phyloP scores from a whole-genome alignment of 1,284 basidiomycete species.

The Fomitopsis palustris region DNA sequence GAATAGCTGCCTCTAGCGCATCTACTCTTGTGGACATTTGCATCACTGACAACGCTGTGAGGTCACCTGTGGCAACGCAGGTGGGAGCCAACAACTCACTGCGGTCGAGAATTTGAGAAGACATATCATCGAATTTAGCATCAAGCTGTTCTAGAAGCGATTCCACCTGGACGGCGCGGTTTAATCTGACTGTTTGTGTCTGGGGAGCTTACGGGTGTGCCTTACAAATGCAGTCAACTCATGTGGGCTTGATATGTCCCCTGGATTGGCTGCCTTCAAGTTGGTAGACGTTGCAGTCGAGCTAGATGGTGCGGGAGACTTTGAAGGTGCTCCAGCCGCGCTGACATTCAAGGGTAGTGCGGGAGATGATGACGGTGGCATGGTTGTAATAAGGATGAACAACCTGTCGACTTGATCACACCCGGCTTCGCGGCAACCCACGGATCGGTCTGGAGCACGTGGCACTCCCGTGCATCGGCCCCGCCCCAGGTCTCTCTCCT shows the following conservation, averaged over 20 bases:
- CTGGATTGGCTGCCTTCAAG: constrained; percentile 16
- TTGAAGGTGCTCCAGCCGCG: constrained; percentile 17
- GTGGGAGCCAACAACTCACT: constrained; percentile 45
- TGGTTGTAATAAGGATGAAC: background rate
- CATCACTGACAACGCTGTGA: constrained; percentile 48
- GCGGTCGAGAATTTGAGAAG: constrained; percentile 72
- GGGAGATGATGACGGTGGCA: constrained; percentile 21
- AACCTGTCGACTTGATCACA: background rate
- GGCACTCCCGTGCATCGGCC: background rate
- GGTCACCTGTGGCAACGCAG: constrained; percentile 4
- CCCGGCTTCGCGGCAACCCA: background rate
- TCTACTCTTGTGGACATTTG: constrained; percentile 86
- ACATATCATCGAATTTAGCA: constrained; percentile 81
- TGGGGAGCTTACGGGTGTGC: background rate
- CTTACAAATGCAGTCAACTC: constrained; percentile 77
- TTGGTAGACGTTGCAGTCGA: constrained; percentile 16
- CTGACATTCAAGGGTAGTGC: constrained; percentile 28
- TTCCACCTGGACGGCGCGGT: constrained; percentile 56
- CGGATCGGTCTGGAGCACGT: background rate
- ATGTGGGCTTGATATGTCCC: constrained; percentile 76
- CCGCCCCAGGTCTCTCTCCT: background rate
- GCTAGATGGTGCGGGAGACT: constrained; percentile 19
- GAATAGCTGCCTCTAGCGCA: constrained; percentile 74
- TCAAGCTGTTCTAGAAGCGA: constrained; percentile 75
- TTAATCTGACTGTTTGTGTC: background rate